Base-by-base conservation (phyloP, 2,329 filamentous ascomycete species). In the Botrytis medusae region DNA sequence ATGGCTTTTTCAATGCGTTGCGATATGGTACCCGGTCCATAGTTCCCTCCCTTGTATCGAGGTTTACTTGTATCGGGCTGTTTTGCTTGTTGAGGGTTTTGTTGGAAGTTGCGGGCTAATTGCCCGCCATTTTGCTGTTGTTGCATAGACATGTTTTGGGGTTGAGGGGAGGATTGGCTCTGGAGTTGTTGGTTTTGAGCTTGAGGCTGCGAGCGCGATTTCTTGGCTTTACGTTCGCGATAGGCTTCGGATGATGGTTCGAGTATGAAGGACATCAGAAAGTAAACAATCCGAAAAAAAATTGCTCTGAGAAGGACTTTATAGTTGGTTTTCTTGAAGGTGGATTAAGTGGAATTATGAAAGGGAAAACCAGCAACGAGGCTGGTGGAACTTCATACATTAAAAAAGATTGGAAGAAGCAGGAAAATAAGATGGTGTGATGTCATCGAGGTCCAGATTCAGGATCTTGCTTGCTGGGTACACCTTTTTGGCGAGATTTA, bases 381-480 rank as follows among this genome's bases (percentile, higher is more conserved):
- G 34, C 32, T 46, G 20, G 57, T 46, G 69, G 42, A 18, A 72
- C 46, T 57, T 59, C 18, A 68, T 34, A 72, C 37, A 68, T 72
- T 59, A 46, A 42, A 54, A 68, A 68, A 46, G 9, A 59, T 59
- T 48, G 54, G 16, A 70, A 42, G 62, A 72, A 54, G 48, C 70
- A 72, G 42, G 70, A 72, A 72, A 67, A 59, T n/a, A 59, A 46
- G 25, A 40, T 14, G 44, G 46, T 68, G 70, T 72, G 70, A 72
- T 72, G 70, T 72, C 70, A 72, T 72, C 46, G 61, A 68, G 62
- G 62, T 46, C 62, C 48, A 72, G 62, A 51, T 72, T 46, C 70
- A 72, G 42, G 62, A 72, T 72, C 70, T 59, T 68, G 62, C 70
- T 48, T 64, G 59, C 32, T 48, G 46, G n/a, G 32, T 46, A 44